A percentile compares a stretch with the other conserved stretches of the same genome.
phyloP scores from a whole-genome alignment of 345 rosid genomes.

The Eucalyptus shirleyi region DNA sequence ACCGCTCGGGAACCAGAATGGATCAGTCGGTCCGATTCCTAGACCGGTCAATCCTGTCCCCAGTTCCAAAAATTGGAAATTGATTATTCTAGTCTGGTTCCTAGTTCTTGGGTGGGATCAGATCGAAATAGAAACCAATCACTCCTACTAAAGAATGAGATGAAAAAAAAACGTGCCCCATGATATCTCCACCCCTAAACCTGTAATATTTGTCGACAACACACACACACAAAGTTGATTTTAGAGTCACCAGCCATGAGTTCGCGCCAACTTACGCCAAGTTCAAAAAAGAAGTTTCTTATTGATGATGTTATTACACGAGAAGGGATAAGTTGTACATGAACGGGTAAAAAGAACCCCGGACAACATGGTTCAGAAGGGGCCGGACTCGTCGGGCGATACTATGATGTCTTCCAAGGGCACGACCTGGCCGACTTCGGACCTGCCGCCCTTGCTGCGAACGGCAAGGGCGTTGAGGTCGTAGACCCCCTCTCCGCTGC shows the following conservation, averaged over 20 bases:
- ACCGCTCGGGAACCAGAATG: accelerated
- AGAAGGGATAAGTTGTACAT: not conserved
- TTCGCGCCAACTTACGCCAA: not conserved
- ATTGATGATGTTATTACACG: not conserved
- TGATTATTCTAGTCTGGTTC: accelerated
- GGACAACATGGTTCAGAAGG: not conserved
- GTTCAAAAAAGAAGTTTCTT: not conserved
- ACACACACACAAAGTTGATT: accelerated
- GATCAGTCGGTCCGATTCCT: accelerated
- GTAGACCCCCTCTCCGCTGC: not conserved
- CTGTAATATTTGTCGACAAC: accelerated
- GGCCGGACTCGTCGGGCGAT: not conserved
- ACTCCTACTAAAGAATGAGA: not conserved
- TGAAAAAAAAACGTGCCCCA: not conserved
- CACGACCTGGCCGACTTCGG: not conserved
- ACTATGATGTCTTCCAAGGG: conserved; percentile 15
- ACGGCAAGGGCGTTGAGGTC: not conserved
- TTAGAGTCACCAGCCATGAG: not conserved
- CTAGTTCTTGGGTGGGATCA: accelerated
- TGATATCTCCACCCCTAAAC: not conserved
- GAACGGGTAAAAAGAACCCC: not conserved
- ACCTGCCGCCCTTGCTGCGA: not conserved
- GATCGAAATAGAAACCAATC: accelerated
- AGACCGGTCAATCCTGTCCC: accelerated
- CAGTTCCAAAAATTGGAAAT: accelerated